These are phyloP conservation scores for Eucalyptus dawsonii DNA, from an alignment of 345 rosid genomes.

Conservation along the genomic window DNA sequence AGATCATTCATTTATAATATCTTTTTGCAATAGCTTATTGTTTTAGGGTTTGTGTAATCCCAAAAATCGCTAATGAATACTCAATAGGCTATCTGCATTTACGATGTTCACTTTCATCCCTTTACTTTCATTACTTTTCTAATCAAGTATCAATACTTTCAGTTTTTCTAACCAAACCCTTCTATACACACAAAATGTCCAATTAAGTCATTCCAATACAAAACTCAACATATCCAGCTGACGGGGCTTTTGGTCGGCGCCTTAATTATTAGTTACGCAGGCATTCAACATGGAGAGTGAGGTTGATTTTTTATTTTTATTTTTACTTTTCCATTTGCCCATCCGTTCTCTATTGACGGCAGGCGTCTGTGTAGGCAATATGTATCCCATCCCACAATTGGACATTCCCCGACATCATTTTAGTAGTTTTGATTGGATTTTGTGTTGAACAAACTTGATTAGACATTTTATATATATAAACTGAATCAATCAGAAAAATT, in stretches of 20 bases:
- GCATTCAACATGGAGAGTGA: no score
- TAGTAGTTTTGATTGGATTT: no score
- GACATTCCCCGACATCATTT: no score
- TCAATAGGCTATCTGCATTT: background rate
- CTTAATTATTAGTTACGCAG: background rate
- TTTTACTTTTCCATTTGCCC: no score
- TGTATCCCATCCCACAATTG: no score
- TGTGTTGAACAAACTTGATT: no score
- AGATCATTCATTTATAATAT: background rate
- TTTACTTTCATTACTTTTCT: background rate
- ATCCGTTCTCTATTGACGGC: no score
- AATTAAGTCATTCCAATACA: background rate
- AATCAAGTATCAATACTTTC: background rate
- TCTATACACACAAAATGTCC: background rate
- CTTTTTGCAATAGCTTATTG: background rate
- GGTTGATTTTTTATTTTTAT: no score
- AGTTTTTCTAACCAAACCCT: background rate
- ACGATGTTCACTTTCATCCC: background rate
- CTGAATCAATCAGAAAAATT: no score
- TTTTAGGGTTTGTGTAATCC: background rate
- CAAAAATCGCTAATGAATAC: background rate
- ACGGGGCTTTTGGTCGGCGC: background rate
- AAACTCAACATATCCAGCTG: background rate
- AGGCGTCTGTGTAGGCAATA: no score
- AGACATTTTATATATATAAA: no score